A percentile compares a stretch with the other conserved stretches of the same genome.
These are phyloP conservation scores for Saccharomyces hybrid DNA, from an alignment of 1,139 yeast genomes.

Conservation along the genomic window DNA sequence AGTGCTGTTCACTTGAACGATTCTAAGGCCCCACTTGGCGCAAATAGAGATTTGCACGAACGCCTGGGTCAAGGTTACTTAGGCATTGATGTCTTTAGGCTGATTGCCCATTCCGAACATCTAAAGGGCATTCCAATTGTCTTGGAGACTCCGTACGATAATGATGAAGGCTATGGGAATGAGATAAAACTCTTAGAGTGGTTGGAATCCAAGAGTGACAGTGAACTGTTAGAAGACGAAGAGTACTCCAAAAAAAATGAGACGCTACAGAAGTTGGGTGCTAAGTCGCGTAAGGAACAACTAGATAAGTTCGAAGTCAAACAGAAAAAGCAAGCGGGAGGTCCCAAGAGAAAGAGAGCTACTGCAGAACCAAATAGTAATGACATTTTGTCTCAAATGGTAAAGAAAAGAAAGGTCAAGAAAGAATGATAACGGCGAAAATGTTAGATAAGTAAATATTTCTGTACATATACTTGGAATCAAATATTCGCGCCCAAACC, in stretches of 20 bases:
- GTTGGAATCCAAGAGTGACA: constrained; percentile 47
- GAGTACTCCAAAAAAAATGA: constrained; percentile 46
- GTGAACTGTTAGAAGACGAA: constrained; percentile 43
- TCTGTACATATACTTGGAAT: background rate
- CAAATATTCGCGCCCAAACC: background rate
- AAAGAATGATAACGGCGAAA: constrained; percentile 1
- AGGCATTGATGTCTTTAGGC: constrained; percentile 76
- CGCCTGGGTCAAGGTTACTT: constrained; percentile 82
- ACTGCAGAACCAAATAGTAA: constrained; percentile 1
- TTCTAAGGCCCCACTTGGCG: constrained; percentile 87
- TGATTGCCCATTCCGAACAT: constrained; percentile 57
- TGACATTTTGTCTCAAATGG: constrained; percentile 11
- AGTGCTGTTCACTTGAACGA: constrained; percentile 84
- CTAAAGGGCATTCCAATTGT: constrained; percentile 66
- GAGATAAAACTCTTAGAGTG: constrained; percentile 56
- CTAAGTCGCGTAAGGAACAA: constrained; percentile 46
- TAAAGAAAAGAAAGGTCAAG: constrained; percentile 6
- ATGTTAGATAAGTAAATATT: background rate
- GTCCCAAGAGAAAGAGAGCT: constrained; percentile 11
- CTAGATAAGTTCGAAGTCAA: constrained; percentile 34
- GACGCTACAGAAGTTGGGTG: constrained; percentile 49
- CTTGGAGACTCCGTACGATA: constrained; percentile 79
- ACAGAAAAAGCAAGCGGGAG: constrained; percentile 16
- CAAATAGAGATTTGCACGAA: constrained; percentile 88
- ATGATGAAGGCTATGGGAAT: constrained; percentile 63